These are phyloP conservation scores for Serendipita sp. DNA, from an alignment of 768 basidiomycete genomes.

Conservation along the genomic window DNA sequence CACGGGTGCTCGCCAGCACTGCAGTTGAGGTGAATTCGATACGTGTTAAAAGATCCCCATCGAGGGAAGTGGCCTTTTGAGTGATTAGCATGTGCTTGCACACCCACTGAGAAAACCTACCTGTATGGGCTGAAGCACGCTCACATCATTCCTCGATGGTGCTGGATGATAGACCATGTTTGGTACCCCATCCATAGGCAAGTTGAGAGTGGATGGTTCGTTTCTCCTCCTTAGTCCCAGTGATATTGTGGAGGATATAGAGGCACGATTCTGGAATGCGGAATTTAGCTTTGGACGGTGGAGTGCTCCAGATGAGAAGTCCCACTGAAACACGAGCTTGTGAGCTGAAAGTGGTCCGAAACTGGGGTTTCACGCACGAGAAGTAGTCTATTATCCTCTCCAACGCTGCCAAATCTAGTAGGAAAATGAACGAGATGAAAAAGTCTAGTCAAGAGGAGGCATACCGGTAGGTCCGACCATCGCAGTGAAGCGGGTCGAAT, in stretches of 20 bases:
- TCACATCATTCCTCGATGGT: conserved; percentile 79
- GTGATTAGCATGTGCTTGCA: neutral
- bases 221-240: conserved; percentile 42
- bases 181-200: conserved; percentile 31
- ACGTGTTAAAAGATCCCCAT: conserved; percentile 59
- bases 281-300: conserved; percentile 71
- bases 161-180: conserved; percentile 61
- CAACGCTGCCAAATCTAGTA: conserved; percentile 67
- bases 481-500: conserved; percentile 80
- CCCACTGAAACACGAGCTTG: conserved; percentile 47
- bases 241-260: conserved; percentile 65
- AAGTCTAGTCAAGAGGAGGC: neutral
- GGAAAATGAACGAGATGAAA: neutral
- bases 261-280: conserved; percentile 55
- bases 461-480: conserved; percentile 71
- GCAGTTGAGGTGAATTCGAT: conserved; percentile 65
- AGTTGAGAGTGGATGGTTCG: conserved; percentile 42
- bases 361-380: conserved; percentile 37
- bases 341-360: conserved; percentile 10
- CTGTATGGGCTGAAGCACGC: conserved; percentile 78
- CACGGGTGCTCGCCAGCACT: conserved; percentile 63
- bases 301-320: conserved; percentile 80
- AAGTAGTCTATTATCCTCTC: conserved; percentile 91
- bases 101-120: conserved; percentile 27
- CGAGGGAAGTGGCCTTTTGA: conserved; percentile 62